phyloP scores from a whole-genome alignment of 345 rosid species.

The Gossypium sturtianum region DNA sequence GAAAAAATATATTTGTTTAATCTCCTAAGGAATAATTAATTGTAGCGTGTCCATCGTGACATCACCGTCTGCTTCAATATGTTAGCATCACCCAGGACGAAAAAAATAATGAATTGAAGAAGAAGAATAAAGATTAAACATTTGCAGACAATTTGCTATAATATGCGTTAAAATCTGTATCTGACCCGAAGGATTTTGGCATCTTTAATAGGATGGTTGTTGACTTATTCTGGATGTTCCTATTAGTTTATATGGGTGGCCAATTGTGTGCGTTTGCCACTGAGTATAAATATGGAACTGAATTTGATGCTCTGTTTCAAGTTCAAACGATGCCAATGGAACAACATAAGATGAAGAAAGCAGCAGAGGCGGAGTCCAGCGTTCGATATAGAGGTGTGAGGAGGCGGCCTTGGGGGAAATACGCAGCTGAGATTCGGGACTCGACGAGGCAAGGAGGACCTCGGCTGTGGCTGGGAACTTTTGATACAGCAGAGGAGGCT shows the following conservation, averaged over 20 bases:
- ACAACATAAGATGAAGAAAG: slow-evolving; percentile 18
- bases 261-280: neutral
- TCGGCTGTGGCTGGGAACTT: slow-evolving; percentile 89
- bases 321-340: slow-evolving; percentile 11
- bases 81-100: neutral
- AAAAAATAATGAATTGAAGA: neutral
- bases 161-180: neutral
- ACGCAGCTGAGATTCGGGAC: slow-evolving; percentile 82
- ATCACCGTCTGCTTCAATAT: neutral
- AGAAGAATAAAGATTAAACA: neutral
- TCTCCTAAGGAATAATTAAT: neutral
- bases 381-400: slow-evolving; percentile 55
- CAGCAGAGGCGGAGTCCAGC: slow-evolving; percentile 11
- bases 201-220: neutral
- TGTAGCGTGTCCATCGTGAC: neutral
- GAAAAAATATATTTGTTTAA: neutral
- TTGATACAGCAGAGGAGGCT: slow-evolving; percentile 68
- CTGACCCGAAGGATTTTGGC: neutral
- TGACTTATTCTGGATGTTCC: neutral
- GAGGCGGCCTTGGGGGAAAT: slow-evolving; percentile 80
- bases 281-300: slow-evolving; percentile 8
- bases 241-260: neutral
- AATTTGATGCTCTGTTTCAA: neutral
- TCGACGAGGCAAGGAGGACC: slow-evolving; percentile 61
- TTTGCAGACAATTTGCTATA: neutral